Base-by-base conservation (phyloP, 1,139 yeast species). In the Geotrichum armillariae region DNA sequence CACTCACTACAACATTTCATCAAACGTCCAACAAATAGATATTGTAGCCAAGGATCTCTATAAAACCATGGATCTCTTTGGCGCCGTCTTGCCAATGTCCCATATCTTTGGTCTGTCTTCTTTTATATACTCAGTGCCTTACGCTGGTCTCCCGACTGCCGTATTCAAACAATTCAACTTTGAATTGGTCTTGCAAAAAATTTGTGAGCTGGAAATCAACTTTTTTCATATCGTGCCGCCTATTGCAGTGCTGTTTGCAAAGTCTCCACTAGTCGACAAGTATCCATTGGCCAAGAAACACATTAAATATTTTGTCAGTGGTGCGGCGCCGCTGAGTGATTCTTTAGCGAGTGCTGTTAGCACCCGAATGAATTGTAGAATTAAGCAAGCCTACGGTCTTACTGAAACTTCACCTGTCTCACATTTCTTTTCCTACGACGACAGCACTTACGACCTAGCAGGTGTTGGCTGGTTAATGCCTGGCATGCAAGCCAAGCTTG, bases 311-410 rank as follows among this genome's bases (percentile, higher is more conserved):
- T 55, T 70, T 32, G 54, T 62, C 40, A 58, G 62, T 17, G 74
- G 74, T 3, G 74, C 74, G 1, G 74, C 74, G 2, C 74, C 74
- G 7, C 56, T 69, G 8, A 64, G 71, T 3, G 49, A 56, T 39
- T 56, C 58, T 1, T 53, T 66, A 8, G 59, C 65, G 7, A 52
- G 46, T 2, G 59, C 61, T 2, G 69, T 68, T 3, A 49, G 53
- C 43, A 47, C 41, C 1, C 53, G 66, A 17, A 42, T 65, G 18
- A 55, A 54, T 1, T 53, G 57, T 17, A 32, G 46, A 8, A 49
- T 69, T 16, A 51, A 47, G 29, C 93, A 86, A 67, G 94, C 91
- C n/a, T 86, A 85, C 63, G 95, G 95, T 0, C 72, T 84, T 56
- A 86, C 94, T 1, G 73, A 69, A 51, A 62, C 72, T 2, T 58